Percentiles rank a stretch among this genome's conserved stretches.
phyloP scores from a whole-genome alignment of 2,329 filamentous ascomycete species.

The Seiridium unicorne region DNA sequence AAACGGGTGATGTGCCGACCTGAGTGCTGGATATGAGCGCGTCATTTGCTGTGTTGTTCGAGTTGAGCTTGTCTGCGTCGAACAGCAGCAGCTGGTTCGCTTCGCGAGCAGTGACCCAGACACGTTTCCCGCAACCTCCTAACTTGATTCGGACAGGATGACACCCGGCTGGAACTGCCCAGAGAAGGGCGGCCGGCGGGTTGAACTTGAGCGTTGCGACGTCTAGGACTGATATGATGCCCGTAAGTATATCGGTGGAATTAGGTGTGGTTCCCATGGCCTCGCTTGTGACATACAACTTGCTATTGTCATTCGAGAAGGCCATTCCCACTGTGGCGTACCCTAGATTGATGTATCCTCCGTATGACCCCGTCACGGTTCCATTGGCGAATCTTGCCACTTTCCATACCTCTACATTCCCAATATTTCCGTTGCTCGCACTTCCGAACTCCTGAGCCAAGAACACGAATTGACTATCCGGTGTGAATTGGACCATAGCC shows the following conservation, averaged over 20 bases:
- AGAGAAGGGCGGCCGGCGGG: neutral
- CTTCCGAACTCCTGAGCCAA: constrained; percentile 5
- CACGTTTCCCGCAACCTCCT: neutral
- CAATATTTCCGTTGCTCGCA: neutral
- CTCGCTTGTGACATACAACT: constrained; percentile 4
- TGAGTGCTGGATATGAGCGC: neutral
- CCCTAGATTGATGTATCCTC: neutral
- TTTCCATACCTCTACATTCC: constrained; percentile 1
- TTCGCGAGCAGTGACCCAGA: constrained; percentile 4
- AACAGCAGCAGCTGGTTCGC: neutral
- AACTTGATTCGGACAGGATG: neutral
- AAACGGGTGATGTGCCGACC: constrained; percentile 4
- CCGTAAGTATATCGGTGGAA: neutral
- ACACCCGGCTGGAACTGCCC: neutral
- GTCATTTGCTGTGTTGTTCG: neutral
- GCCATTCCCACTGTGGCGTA: neutral
- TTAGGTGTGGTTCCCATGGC: neutral
- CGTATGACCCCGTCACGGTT: neutral
- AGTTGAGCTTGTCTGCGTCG: neutral
- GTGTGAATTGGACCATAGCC: neutral
- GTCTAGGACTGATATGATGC: constrained; percentile 1
- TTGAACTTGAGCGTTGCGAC: neutral
- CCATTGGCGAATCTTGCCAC: neutral
- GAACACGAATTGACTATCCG: neutral
- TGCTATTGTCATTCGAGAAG: neutral